Base-by-base conservation (phyloP, 2,329 filamentous ascomycete genomes). In the Diaporthe ilicicola region DNA sequence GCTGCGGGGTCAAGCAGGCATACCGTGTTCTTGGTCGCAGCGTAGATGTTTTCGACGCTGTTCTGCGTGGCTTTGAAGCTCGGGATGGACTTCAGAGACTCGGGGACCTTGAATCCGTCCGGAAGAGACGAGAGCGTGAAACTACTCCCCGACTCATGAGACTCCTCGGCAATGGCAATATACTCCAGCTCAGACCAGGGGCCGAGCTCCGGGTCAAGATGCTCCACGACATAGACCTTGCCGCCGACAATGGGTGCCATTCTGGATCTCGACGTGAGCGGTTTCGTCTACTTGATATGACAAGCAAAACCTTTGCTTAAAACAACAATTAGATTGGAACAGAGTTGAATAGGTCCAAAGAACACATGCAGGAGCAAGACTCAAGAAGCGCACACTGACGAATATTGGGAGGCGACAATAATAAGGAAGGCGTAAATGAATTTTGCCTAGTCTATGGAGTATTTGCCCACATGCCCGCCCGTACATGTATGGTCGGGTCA, bases 151-250 rank as follows among this genome's bases (percentile, higher is more conserved):
- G 89, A 83, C 29, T 87, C 87, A 73, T 90, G 84, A 66, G 93
- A 94, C 85, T 99, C 96, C 72, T 88, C 85, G 65, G 94, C 94
- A 79, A 99, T 98, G 78, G 92, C 89, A 69, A 90, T 85, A 84
- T 99, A 99, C 84, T 99, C 96, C 67, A 98, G 89, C 74, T 94
- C 91, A 29, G 96, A 98, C 96, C 96, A 99, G 50, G 90, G 89
- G 42, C 97, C 96, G 37, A 99, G 88, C 82, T 99, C 96, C 50
- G 93, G 92, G 84, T 99, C 96, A 74, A 99, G 91, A 82, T 99
- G 95, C 85, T 98, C 95, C 76, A 98, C 95, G 77, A 98, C 93
- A 83, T 96, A 98, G 53, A 91, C 95, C 82, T 94, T 93, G 74
- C 81, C 80, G 22, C 74, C 75, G 51, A 79, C 73, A 24, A 82